Evolutionary conservation across 441 rosid species (phyloP), one percentile per base, ranked within the genome.

Genomic region (Gossypium trilobum): DNA sequence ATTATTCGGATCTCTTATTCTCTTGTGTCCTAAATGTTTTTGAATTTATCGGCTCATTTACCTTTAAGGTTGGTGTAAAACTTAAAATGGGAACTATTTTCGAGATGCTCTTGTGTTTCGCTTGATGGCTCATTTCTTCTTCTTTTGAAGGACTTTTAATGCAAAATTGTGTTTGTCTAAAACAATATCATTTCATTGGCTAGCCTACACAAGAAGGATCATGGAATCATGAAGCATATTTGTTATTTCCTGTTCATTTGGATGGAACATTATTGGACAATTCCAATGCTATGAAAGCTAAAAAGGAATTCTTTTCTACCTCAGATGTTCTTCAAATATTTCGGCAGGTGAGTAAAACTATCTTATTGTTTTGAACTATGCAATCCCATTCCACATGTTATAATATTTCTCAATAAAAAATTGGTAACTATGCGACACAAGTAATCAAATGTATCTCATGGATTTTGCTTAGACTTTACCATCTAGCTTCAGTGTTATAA

Each of bases 191-290:
- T 71, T 52, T 64, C 13, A 39, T 78, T 80, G 78, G 57, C 70
- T 74, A 95, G 99, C 84, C 82, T 71, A 79, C 83, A 25, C 91
- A 86, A 87, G 95, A 87, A 79, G 88, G 87, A 79, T 74, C 87
- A 44, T 77, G 85, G 90, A 93, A 81, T 65, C 96, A 95, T 63
- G 99, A 95, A 82, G 97, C 99, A 62, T 95, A 91, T 83, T 80
- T 95, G 82, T 82, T 95, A 50, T 95, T 95, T 85, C 99, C 99
- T 11, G 98, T 91, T 77, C 99, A 92, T 80, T 76, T 91, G 83
- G 96, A 90, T 82, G 99, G 99, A 65, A 95, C 97, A 58, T 84
- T 95, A 76, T 82, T 95, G 60, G 99, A 95, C 83, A 86, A 91
- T 80, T 78, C 87, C 75, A 85, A 72, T 5, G 77, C 81, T 22